Conservation (phyloP, 768 basidiomycete genomes). For the button mushroom (Agaricus bisporus) region DNA sequence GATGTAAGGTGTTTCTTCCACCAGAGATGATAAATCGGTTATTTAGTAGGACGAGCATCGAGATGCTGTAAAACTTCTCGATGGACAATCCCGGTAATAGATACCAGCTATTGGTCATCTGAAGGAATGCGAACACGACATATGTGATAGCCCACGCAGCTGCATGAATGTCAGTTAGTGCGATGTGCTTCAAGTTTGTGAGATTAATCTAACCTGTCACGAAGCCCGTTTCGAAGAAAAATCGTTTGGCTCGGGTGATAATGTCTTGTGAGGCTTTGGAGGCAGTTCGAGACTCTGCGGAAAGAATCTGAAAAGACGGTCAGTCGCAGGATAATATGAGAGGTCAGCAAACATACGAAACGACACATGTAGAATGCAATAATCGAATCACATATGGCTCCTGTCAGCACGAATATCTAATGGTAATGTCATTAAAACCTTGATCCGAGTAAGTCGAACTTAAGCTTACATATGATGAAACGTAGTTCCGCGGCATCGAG, state of each 20-base stretch:
- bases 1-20: neutral
- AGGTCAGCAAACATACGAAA: neutral
- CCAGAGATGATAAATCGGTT: slow-evolving; percentile 1
- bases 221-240: slow-evolving; percentile 2
- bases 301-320: neutral
- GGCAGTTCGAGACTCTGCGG: neutral
- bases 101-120: neutral
- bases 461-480: neutral
- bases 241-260: neutral
- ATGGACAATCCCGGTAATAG: neutral
- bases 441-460: neutral
- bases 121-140: neutral
- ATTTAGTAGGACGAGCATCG: slow-evolving; percentile 5
- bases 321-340: neutral
- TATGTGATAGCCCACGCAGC: neutral
- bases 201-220: neutral
- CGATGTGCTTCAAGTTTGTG: neutral
- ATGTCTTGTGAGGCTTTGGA: neutral
- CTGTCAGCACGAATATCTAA: neutral
- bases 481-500: neutral
- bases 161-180: neutral
- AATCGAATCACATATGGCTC: neutral
- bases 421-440: neutral
- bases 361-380: slow-evolving; percentile 3
- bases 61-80: neutral